Base-by-base conservation (phyloP, 176 grass and related monocot species). In the Eragrostis curvula region DNA sequence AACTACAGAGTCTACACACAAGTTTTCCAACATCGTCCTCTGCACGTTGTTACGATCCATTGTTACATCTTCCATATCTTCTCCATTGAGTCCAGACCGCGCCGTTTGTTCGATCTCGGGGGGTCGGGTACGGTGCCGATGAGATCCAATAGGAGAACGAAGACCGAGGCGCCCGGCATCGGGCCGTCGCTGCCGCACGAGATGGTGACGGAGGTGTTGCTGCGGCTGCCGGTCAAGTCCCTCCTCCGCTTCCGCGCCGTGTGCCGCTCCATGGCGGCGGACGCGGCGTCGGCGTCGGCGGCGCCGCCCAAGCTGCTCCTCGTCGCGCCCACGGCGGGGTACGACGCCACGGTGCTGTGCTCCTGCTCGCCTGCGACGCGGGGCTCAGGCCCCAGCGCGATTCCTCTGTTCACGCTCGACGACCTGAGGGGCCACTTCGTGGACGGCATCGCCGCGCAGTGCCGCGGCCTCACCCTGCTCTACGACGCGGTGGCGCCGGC, bases 401-500 rank as follows among this genome's bases (percentile, higher is more conserved):
- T 9, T 27, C 49, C 39, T 17, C 1, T 56, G 28, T 12, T 74
- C 29, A 74, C 71, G 5, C 25, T 74, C 9, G 71, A 74, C 5
- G 71, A 55, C 8, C 1, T 74, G 29, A 46, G 30, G 47, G 71
- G 71, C 16, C 28, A 56, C 16, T 50, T 69, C 66, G 69, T 71
- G 12, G 70, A 30, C 29, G 29, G 47, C 48, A 9, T 74, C 0
- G 29, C 71, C 9, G 49, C 49, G 49, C 71, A 21, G 29, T 56
- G 50, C 81, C 56, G 13, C 28, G 80, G 80, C 44, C 80, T 83
- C 68, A 73, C 23, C 6, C 81, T 83, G 5, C 18, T 83, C 28
- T 27, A 65, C 45, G 81, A 83, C 29, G 13, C 70, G 6, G 29
- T 83, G 70, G 44, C 58, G 9, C 70, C 45, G 11, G 45, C 44